Evolutionary conservation across 495 filamentous ascomycete species (phyloP), one percentile per base, ranked within the genome.

Genomic region (Xylaria intraflava): DNA sequence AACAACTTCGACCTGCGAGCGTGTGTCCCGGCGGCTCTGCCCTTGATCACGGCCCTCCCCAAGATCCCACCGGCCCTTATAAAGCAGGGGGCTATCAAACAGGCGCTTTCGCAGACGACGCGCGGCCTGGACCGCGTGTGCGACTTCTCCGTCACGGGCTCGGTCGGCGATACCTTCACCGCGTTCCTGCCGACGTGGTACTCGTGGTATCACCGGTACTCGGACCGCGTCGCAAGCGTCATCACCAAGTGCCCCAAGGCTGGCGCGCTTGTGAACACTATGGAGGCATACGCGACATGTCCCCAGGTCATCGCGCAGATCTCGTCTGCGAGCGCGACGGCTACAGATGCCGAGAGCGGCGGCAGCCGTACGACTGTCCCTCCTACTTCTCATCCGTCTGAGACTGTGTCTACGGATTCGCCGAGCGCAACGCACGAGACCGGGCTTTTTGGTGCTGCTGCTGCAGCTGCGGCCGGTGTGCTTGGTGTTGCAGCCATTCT

Each of bases 211-310:
- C 16, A 56, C 12, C 10, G 16, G 10, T 24, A 56, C 30, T 36
- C 39, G 40, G 46, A 36, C 22, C 33, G 41, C 22, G 19, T 56
- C 3, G 36, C 35, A 29, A 49, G 17, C 16, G 22, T 56, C 20
- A 22, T 56, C 6, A 49, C 38, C 1, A 49, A 36, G 30, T 56
- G 53, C 11, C 30, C 46, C 2, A 41, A 49, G 20, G 53, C 46
- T 0, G 14, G 19, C 9, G 26, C 22, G 16, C 47, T 56, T 11
- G 46, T 56, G 2, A 45, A 31, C 19, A 56, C 53, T 1, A 30
- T 56, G 3, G 53, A 56, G 53, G 53, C 53, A 16, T 56, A 51
- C 8, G 31, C 44, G 46, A 51, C 39, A 3, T 56, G 53, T 40
- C 12, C 45, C 26, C 53, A 56, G 46, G 53, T 56, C 11, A 12